These are phyloP conservation scores for Ceratobasidium theobromae DNA, from an alignment of 1,284 basidiomycete species.

Conservation along the genomic window DNA sequence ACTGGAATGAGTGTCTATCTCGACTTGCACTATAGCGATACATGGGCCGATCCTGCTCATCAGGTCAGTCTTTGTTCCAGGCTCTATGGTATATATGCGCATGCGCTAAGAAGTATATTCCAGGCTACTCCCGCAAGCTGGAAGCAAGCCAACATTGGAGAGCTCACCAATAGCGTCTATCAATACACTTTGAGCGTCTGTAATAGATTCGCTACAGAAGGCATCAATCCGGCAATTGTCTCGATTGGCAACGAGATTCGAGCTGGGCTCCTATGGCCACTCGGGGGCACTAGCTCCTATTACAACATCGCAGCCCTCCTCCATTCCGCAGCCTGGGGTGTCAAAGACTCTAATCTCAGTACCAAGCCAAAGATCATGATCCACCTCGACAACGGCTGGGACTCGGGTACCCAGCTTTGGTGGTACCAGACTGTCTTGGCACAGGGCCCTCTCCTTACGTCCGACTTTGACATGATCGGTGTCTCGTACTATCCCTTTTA, in stretches of 20 bases:
- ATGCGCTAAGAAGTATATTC: constrained; percentile 37
- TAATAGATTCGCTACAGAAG: constrained; percentile 20
- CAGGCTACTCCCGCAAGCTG: constrained; percentile 61
- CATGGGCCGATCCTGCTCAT: constrained; percentile 47
- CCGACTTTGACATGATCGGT: constrained; percentile 60
- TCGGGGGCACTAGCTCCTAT: constrained; percentile 57
- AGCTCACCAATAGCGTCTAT: constrained; percentile 41
- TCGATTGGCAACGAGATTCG: constrained; percentile 40
- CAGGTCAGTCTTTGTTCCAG: constrained; percentile 3
- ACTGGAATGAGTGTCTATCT: constrained; percentile 60
- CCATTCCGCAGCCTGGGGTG: constrained; percentile 56
- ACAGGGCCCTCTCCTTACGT: constrained; percentile 52
- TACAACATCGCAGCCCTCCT: constrained; percentile 59
- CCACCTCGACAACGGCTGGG: constrained; percentile 67
- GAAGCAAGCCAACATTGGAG: constrained; percentile 51
- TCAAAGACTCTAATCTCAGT: constrained; percentile 48
- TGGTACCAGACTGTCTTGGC: constrained; percentile 59
- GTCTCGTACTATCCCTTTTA: constrained; percentile 70
- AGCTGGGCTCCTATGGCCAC: constrained; percentile 62
- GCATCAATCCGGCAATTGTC: constrained; percentile 41
- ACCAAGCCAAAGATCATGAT: constrained; percentile 56
- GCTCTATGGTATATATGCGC: not conserved
- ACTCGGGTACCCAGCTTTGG: constrained; percentile 49
- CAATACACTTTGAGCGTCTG: constrained; percentile 30
- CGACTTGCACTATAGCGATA: constrained; percentile 66